Conservation (phyloP, 345 rosid genomes). For the Eucalyptus pumila region DNA sequence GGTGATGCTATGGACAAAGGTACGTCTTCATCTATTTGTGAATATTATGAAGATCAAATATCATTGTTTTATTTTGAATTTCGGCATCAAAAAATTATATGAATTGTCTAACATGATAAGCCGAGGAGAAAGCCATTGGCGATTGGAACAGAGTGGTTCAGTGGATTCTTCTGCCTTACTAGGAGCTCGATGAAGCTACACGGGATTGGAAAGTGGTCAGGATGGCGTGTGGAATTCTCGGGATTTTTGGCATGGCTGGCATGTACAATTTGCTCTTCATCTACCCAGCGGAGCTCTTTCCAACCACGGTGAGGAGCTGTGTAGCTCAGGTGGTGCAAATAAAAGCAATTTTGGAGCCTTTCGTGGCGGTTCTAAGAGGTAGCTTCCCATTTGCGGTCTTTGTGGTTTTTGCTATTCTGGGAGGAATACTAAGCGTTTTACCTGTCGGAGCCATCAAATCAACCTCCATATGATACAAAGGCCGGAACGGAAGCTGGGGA, state of each 20-base stretch:
- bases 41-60: too few species aligned
- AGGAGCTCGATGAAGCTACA: conserved; percentile 22
- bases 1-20: too few species aligned
- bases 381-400: conserved; percentile 55
- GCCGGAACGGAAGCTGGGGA: conserved; percentile 15
- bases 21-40: too few species aligned
- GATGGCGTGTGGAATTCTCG: conserved; percentile 60
- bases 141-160: conserved; percentile 69
- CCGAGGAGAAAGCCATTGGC: conserved; percentile 66
- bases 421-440: conserved; percentile 60
- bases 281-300: conserved; percentile 46
- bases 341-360: conserved; percentile 76
- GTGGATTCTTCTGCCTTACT: conserved; percentile 50
- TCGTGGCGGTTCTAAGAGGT: conserved; percentile 69
- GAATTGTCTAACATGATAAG: too few species aligned
- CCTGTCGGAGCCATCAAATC: too few species aligned
- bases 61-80: too few species aligned
- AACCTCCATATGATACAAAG: conserved; percentile 77
- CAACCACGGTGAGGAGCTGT: conserved; percentile 64
- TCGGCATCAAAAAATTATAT: too few species aligned
- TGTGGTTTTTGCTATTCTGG: conserved; percentile 43
- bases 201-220: conserved; percentile 54
- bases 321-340: conserved; percentile 77
- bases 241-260: conserved; percentile 84
- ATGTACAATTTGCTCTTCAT: conserved; percentile 75